phyloP scores from a whole-genome alignment of 345 rosid genomes.

The Eucalyptus sp. region DNA sequence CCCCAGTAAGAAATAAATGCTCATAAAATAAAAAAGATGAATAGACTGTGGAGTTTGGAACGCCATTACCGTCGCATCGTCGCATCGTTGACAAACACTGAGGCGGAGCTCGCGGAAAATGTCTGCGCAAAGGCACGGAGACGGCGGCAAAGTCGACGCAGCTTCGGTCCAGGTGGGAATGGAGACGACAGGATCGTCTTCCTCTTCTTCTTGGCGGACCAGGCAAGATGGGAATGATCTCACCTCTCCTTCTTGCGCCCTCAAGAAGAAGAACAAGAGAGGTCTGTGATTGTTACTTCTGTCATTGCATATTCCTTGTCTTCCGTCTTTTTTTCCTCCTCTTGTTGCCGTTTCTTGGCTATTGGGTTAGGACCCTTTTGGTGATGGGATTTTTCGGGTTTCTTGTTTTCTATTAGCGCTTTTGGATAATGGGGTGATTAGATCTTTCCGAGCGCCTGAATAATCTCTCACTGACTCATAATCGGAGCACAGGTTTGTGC shows the following conservation, averaged over 20 bases:
- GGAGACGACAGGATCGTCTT: neutral
- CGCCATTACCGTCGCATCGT: neutral
- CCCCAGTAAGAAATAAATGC: neutral
- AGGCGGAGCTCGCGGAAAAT: neutral
- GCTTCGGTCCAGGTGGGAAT: neutral
- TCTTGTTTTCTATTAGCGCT: neutral
- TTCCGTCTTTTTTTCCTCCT: neutral
- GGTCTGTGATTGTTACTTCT: neutral
- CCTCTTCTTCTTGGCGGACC: conserved; percentile 1
- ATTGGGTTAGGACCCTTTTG: neutral
- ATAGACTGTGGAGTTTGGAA: neutral
- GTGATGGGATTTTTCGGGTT: neutral
- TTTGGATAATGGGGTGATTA: neutral
- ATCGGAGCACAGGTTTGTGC: neutral
- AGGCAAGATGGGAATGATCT: neutral
- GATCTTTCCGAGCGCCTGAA: neutral
- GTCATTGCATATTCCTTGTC: neutral
- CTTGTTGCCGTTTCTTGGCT: neutral
- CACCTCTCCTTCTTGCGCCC: neutral
- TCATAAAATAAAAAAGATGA: neutral
- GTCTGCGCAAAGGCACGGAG: neutral
- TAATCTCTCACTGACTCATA: neutral
- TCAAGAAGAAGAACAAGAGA: conserved; percentile 3
- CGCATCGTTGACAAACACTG: neutral
- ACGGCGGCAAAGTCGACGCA: neutral